Evolutionary conservation across 352 stramenopile species (phyloP).

Genomic region (Blastocystis sp.): DNA sequence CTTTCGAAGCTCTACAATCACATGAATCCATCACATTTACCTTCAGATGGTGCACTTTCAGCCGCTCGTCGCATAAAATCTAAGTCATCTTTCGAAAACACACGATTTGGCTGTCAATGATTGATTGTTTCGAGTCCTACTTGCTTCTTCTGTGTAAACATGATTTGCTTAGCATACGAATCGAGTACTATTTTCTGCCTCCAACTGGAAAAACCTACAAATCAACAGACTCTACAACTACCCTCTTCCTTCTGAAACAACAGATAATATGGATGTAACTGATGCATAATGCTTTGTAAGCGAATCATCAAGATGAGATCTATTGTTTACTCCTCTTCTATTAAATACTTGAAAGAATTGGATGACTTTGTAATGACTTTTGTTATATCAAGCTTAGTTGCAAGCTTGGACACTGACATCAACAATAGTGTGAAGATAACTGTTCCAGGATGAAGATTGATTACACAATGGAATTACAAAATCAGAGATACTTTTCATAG

Average conservation of each 20-base stretch:
- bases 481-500: not conserved
- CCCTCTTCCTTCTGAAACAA: constrained; percentile 33
- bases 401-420: constrained; percentile 40
- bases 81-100: not conserved
- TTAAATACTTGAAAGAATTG: not conserved
- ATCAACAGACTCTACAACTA: not conserved
- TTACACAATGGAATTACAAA: not conserved
- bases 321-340: not conserved
- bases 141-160: constrained; percentile 10
- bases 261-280: constrained; percentile 20
- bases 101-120: constrained; percentile 23
- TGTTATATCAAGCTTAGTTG: constrained; percentile 28
- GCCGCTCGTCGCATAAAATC: constrained; percentile 14
- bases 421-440: not conserved
- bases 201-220: constrained; percentile 12
- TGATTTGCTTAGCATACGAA: constrained; percentile 20
- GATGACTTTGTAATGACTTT: constrained; percentile 36
- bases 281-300: not conserved
- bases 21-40: not conserved
- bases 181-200: constrained; percentile 23
- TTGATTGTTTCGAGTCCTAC: not conserved
- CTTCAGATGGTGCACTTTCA: constrained; percentile 1
- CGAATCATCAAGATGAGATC: not conserved
- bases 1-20: constrained; percentile 6
- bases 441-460: not conserved